Evolutionary conservation across 2,329 filamentous ascomycete genomes (phyloP).

Genomic region (Colletotrichum scovillei): DNA sequence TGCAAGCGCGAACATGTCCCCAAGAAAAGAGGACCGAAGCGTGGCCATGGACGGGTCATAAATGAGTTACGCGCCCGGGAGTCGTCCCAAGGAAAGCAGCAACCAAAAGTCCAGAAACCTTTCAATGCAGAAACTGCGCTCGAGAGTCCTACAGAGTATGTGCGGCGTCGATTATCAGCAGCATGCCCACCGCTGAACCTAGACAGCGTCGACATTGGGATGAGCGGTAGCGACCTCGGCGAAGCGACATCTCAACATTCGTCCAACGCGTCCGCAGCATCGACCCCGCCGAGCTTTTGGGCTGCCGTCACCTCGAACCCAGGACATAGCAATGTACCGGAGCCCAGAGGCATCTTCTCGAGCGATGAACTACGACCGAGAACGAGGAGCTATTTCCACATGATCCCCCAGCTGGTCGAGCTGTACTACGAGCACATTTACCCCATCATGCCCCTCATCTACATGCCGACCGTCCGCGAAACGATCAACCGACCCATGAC

Average conservation of each 20-base stretch:
- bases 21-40: constrained; percentile 73
- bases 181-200: constrained; percentile 37
- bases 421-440: constrained; percentile 73
- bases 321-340: constrained; percentile 42
- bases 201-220: constrained; percentile 34
- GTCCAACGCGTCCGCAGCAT: constrained; percentile 38
- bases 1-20: constrained; percentile 75
- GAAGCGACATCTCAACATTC: constrained; percentile 29
- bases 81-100: constrained; percentile 45
- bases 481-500: constrained; percentile 56
- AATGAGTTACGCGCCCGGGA: constrained; percentile 68
- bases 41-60: constrained; percentile 71
- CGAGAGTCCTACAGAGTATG: constrained; percentile 50
- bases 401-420: constrained; percentile 67
- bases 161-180: constrained; percentile 36
- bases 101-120: constrained; percentile 37
- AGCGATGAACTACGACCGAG: constrained; percentile 56
- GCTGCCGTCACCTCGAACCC: constrained; percentile 43
- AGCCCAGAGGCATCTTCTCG: constrained; percentile 51
- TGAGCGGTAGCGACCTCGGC: constrained; percentile 34
- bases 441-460: constrained; percentile 71
- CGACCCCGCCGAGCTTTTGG: constrained; percentile 44
- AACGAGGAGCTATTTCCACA: constrained; percentile 55
- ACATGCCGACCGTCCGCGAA: constrained; percentile 64
- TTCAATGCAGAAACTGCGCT: constrained; percentile 32